These are phyloP conservation scores for Pestalotiopsis sp. DNA, from an alignment of 2,329 filamentous ascomycete genomes.

Conservation along the genomic window DNA sequence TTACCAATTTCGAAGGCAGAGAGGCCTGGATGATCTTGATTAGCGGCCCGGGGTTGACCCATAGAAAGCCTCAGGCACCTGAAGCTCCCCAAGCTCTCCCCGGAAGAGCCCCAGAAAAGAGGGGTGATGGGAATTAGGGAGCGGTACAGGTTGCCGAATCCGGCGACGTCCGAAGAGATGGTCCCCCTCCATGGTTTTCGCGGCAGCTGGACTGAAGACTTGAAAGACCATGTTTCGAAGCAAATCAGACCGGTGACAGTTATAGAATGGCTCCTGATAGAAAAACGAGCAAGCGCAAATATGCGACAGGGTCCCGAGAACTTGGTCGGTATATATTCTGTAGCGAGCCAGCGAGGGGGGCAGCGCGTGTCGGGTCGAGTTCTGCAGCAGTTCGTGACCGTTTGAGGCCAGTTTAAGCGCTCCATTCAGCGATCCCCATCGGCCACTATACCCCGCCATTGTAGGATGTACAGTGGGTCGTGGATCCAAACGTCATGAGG, in stretches of 20 bases:
- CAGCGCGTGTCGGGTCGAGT: background rate
- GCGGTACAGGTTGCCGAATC: conserved; percentile 7
- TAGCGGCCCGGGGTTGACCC: too few species aligned
- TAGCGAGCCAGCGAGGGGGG: background rate
- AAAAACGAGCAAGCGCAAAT: background rate
- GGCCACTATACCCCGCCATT: background rate
- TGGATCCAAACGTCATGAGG: conserved; percentile 9
- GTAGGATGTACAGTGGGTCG: background rate
- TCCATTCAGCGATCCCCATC: background rate
- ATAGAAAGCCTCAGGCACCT: too few species aligned
- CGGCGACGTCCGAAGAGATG: background rate
- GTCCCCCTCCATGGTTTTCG: background rate
- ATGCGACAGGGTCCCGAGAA: background rate
- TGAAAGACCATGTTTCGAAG: background rate
- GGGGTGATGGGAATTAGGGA: background rate
- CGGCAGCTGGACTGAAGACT: background rate
- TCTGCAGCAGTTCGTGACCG: background rate
- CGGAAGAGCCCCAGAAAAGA: background rate
- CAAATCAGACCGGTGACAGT: background rate
- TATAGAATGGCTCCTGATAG: background rate
- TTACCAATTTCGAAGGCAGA: too few species aligned
- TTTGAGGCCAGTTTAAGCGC: background rate
- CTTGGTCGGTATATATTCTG: background rate
- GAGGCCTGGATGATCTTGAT: too few species aligned
- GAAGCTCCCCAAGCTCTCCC: background rate